These are phyloP conservation scores for Coemansia sp. DNA, from an alignment of 192 early-diverging fungal genomes.

Conservation along the genomic window DNA sequence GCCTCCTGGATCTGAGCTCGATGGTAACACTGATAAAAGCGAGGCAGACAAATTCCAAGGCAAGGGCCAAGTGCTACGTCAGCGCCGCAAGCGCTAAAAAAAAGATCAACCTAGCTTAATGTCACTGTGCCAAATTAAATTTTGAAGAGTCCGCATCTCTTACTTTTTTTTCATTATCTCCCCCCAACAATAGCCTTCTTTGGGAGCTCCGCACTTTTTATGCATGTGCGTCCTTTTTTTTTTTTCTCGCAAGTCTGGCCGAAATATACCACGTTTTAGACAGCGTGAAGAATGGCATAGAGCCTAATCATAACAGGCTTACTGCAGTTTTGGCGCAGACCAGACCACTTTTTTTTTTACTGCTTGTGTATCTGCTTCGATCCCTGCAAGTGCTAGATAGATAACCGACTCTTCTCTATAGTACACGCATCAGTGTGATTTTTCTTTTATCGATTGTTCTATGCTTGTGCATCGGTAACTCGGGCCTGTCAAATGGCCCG, in stretches of 20 bases:
- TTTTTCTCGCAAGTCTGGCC: too few relatives aligned
- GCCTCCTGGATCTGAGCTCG: constrained; percentile 41
- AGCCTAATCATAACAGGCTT: not conserved
- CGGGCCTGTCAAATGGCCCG: not conserved
- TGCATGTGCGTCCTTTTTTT: not conserved
- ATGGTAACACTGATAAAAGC: not conserved
- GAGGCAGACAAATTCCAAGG: constrained; percentile 31
- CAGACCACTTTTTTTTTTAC: not conserved
- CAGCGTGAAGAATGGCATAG: not conserved
- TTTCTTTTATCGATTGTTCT: not conserved
- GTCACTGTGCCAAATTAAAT: constrained; percentile 3
- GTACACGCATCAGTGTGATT: not conserved
- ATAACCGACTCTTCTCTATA: not conserved
- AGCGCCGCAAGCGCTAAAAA: constrained; percentile 47
- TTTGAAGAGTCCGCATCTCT: not conserved
- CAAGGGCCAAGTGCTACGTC: constrained; percentile 39
- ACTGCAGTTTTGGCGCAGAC: not conserved
- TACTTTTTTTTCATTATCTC: too few relatives aligned
- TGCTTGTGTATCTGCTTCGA: not conserved
- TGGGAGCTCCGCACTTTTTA: not conserved
- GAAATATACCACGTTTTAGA: not conserved
- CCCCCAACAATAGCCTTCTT: not conserved
- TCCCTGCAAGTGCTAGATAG: not conserved
- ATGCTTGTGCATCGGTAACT: not conserved
- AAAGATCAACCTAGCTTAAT: not conserved